These are phyloP conservation scores for Suillus hirtellus DNA, from an alignment of 768 basidiomycete genomes.

Conservation along the genomic window DNA sequence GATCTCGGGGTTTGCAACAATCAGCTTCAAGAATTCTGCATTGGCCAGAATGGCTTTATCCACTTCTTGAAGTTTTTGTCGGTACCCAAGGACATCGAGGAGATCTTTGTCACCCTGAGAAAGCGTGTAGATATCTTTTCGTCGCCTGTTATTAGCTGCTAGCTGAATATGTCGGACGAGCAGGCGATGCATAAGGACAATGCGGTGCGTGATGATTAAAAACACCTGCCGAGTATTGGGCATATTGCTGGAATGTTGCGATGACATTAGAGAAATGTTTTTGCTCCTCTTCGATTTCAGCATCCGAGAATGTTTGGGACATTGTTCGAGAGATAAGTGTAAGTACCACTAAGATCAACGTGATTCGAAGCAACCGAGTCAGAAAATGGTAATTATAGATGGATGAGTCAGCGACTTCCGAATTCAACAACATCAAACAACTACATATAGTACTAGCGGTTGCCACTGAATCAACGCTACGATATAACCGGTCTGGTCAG, in stretches of 20 bases:
- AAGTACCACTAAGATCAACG: neutral
- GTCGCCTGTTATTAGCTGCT: slow-evolving; percentile 60
- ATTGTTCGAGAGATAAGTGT: slow-evolving; percentile 16
- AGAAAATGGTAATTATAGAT: neutral
- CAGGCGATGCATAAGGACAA: neutral
- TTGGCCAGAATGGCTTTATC: slow-evolving; percentile 83
- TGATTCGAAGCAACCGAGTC: neutral
- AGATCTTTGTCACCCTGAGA: slow-evolving; percentile 69
- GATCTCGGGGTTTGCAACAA: slow-evolving; percentile 80
- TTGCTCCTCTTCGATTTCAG: slow-evolving; percentile 56
- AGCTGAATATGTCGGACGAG: slow-evolving; percentile 37
- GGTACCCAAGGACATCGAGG: slow-evolving; percentile 69
- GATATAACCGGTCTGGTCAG: neutral
- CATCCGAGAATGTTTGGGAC: slow-evolving; percentile 30
- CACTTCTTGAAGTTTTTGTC: slow-evolving; percentile 73
- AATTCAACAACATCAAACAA: slow-evolving; percentile 2
- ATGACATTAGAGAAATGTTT: slow-evolving; percentile 76
- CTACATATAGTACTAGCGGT: too few relatives aligned
- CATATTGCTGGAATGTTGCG: slow-evolving; percentile 73
- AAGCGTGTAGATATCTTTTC: slow-evolving; percentile 77
- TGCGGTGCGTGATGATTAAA: slow-evolving; percentile 23
- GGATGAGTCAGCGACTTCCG: slow-evolving; percentile 1
- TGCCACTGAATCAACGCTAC: too few relatives aligned
- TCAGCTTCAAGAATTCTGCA: slow-evolving; percentile 70
- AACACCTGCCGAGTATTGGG: slow-evolving; percentile 61